Evolutionary conservation across 495 filamentous ascomycete species (phyloP).

Genomic region (Penicillium silybi): DNA sequence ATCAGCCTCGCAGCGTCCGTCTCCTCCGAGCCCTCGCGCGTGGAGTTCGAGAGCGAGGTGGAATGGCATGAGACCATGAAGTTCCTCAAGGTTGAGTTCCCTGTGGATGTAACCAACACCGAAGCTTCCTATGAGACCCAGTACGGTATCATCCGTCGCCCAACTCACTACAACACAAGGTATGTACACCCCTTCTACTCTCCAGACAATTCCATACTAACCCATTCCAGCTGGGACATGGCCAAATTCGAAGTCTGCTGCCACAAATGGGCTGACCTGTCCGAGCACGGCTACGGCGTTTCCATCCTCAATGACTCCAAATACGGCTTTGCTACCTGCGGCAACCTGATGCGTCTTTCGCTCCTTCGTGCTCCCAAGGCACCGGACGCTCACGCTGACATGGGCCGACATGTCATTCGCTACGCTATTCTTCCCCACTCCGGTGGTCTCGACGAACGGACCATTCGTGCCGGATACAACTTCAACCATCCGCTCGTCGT

Average conservation of each 20-base stretch:
- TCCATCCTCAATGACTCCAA: constrained; percentile 95
- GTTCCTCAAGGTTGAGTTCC: constrained; percentile 98
- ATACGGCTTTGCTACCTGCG: constrained; percentile 89
- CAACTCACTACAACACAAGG: constrained; percentile 92
- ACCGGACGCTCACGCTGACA: constrained; percentile 92
- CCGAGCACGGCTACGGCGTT: constrained; percentile 86
- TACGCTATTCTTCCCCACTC: constrained; percentile 89
- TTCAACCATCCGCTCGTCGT: constrained; percentile 81
- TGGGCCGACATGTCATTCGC: constrained; percentile 84
- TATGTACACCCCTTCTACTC: constrained; percentile 23
- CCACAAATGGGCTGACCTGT: constrained; percentile 96
- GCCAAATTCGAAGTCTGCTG: constrained; percentile 98
- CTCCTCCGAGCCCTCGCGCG: constrained; percentile 58
- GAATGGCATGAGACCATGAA: constrained; percentile 96
- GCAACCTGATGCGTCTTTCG: constrained; percentile 88
- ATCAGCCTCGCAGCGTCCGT: constrained; percentile 71
- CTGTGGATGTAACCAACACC: constrained; percentile 85
- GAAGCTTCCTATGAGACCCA: constrained; percentile 96
- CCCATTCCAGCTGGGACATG: constrained; percentile 77
- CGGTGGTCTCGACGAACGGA: constrained; percentile 64
- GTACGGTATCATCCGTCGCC: constrained; percentile 80
- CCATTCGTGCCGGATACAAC: constrained; percentile 77
- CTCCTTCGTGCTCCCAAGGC: constrained; percentile 92
- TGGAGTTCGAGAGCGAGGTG: constrained; percentile 78
- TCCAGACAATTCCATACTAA: constrained; percentile 12